These are phyloP conservation scores for Rhizophagus clarus DNA, from an alignment of 192 early-diverging fungal genomes.

Conservation along the genomic window DNA sequence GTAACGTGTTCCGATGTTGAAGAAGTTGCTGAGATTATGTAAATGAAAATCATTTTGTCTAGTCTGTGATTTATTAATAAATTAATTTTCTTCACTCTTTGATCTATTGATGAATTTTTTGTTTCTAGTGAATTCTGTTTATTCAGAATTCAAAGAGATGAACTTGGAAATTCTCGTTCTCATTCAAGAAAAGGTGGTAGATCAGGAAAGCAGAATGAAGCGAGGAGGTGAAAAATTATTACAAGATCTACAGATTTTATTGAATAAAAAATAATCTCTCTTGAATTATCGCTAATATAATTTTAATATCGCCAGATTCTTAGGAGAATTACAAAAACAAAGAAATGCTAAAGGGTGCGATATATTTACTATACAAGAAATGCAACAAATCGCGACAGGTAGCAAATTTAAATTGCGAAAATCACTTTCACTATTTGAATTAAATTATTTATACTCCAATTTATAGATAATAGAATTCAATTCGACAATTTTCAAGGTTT, in stretches of 20 bases:
- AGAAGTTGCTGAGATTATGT: slow-evolving; percentile 82
- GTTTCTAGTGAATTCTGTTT: slow-evolving; percentile 60
- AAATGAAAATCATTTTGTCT: slow-evolving; percentile 38
- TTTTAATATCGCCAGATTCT: slow-evolving; percentile 40
- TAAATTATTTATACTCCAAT: slow-evolving; percentile 4
- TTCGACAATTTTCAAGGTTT: slow-evolving; percentile 65
- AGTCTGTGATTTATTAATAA: background rate
- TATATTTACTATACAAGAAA: slow-evolving; percentile 68
- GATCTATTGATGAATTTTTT: slow-evolving; percentile 52
- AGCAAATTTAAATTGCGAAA: background rate
- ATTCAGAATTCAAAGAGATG: slow-evolving; percentile 50
- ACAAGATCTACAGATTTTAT: background rate
- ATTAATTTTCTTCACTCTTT: slow-evolving; percentile 18
- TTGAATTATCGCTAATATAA: background rate
- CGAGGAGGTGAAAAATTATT: background rate
- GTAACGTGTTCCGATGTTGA: slow-evolving; percentile 71
- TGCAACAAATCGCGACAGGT: slow-evolving; percentile 60
- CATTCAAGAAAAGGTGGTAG: slow-evolving; percentile 20
- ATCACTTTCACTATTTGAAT: too few relatives aligned
- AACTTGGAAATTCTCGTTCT: slow-evolving; percentile 5
- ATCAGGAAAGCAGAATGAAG: slow-evolving; percentile 35
- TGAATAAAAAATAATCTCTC: background rate
- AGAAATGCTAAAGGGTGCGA: slow-evolving; percentile 62
- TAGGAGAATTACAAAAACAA: slow-evolving; percentile 61
- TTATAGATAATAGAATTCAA: slow-evolving; percentile 51